phyloP scores from a whole-genome alignment of 2,329 filamentous ascomycete species.

The Epichloe glyceriae region DNA sequence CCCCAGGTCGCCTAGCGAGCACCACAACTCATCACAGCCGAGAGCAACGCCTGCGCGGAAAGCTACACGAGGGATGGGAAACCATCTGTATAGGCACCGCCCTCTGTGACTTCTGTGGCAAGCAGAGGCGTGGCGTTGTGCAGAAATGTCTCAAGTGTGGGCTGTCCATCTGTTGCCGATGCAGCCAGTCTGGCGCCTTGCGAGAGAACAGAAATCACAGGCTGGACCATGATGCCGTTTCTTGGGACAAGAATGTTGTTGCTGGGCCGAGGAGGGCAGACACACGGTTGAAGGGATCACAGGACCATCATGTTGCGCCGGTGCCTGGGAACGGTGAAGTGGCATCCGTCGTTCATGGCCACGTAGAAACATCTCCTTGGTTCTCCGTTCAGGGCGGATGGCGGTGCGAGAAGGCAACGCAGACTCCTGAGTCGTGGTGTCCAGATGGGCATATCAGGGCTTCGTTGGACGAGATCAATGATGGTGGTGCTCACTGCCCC shows the following conservation, averaged over 20 bases:
- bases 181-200: slow-evolving; percentile 9
- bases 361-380: neutral
- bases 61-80: slow-evolving; percentile 11
- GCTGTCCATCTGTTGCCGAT: slow-evolving; percentile 13
- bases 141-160: slow-evolving; percentile 14
- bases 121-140: slow-evolving; percentile 12
- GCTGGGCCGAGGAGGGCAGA: too few relatives aligned
- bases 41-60: slow-evolving; percentile 4
- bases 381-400: neutral
- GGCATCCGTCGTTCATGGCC: neutral
- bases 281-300: neutral
- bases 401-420: slow-evolving; percentile 1
- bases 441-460: neutral
- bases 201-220: slow-evolving; percentile 9
- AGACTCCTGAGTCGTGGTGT: neutral
- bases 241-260: slow-evolving; percentile 7
- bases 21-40: neutral
- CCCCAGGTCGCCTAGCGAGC: neutral
- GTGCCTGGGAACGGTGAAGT: neutral
- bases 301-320: too few relatives aligned
- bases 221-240: slow-evolving; percentile 9
- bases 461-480: neutral
- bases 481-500: neutral
- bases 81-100: slow-evolving; percentile 12
- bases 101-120: slow-evolving; percentile 16